Percentiles rank a stretch among this genome's conserved stretches.
Conservation (phyloP, 2,329 filamentous ascomycete genomes). For the Penicillium sp. region DNA sequence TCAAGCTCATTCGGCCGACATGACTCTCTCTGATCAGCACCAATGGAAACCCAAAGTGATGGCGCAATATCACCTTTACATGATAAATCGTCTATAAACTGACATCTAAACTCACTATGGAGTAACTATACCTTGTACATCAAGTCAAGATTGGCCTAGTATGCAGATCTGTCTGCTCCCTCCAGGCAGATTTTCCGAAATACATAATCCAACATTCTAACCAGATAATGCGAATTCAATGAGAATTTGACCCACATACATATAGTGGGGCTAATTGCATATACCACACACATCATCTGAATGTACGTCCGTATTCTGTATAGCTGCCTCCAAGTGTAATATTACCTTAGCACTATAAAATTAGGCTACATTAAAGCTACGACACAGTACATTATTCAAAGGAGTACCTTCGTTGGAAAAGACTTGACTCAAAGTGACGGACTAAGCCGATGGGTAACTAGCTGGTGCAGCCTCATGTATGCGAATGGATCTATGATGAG, state of each 20-base stretch:
- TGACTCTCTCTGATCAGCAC: not conserved
- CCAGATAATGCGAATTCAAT: not conserved
- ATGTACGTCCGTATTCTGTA: not conserved
- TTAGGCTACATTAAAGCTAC: not conserved
- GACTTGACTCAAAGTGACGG: not conserved
- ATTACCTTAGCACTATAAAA: not conserved
- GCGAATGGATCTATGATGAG: not conserved
- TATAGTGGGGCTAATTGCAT: not conserved
- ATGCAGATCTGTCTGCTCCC: not conserved
- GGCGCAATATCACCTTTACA: not conserved
- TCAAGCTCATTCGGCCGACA: not conserved
- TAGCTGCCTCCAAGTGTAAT: not conserved
- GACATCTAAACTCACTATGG: not conserved
- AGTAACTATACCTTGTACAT: not conserved
- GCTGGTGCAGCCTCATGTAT: not conserved
- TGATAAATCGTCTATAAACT: not conserved
- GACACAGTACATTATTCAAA: not conserved
- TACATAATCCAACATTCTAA: not conserved
- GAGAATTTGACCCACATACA: not conserved
- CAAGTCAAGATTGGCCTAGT: not conserved
- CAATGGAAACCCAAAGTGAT: not conserved
- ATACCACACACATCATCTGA: not conserved
- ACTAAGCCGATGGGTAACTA: not conserved
- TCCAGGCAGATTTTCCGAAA: not conserved
- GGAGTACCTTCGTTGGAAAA: not conserved